Evolutionary conservation across 371 early-diverging fungal genomes (phyloP).

Genomic region (Saksenaea oblongispora): DNA sequence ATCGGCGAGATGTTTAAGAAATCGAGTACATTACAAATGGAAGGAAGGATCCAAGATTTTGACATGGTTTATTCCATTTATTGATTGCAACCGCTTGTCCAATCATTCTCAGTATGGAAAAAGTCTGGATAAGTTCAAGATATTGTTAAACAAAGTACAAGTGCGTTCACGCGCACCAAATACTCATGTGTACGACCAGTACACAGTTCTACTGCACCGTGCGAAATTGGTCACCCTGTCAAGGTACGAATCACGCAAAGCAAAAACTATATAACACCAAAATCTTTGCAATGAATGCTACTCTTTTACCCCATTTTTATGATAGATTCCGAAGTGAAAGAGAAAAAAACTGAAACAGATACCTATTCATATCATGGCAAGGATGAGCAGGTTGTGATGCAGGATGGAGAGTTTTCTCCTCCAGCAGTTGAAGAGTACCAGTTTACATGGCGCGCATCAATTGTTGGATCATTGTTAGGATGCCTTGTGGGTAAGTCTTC

Average conservation of each 20-base stretch:
- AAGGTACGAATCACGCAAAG: background rate
- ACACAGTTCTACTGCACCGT: background rate
- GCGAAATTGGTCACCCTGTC: background rate
- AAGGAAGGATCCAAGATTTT: too few species aligned
- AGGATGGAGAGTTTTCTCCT: background rate
- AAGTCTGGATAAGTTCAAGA: background rate
- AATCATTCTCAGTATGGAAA: too few species aligned
- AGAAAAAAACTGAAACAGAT: background rate
- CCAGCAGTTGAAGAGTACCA: slow-evolving; percentile 15
- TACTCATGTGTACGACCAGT: background rate
- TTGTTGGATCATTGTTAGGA: slow-evolving; percentile 60
- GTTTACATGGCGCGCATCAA: slow-evolving; percentile 50
- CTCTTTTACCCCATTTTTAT: background rate
- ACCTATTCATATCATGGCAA: background rate
- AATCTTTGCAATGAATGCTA: background rate
- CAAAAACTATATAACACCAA: background rate
- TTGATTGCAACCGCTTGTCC: too few species aligned
- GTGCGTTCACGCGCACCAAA: background rate
- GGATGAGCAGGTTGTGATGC: background rate
- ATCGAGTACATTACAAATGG: too few species aligned
- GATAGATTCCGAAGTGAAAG: background rate
- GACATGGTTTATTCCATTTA: too few species aligned
- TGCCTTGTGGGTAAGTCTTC: slow-evolving; percentile 29
- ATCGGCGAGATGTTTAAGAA: too few species aligned
- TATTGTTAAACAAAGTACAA: background rate